phyloP scores from a whole-genome alignment of 441 rosid genomes.

The Bocquillonia castaneifolia region DNA sequence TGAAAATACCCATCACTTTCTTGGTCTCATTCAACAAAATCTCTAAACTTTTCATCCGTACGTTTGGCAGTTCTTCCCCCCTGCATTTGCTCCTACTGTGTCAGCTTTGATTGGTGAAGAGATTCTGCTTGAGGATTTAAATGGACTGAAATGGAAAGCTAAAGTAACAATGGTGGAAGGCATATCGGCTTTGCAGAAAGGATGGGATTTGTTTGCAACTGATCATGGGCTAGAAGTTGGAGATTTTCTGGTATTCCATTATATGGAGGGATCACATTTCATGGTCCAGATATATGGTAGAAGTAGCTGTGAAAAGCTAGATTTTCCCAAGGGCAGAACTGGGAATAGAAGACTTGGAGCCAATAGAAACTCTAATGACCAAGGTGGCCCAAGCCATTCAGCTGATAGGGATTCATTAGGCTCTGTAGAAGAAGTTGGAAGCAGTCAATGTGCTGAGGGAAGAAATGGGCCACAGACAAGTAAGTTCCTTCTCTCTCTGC shows the following conservation, averaged over 20 bases:
- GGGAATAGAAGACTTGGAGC: neutral
- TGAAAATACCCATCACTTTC: too few relatives aligned
- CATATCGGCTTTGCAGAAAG: slow-evolving; percentile 27
- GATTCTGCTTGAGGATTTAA: slow-evolving; percentile 33
- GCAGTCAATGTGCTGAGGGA: neutral
- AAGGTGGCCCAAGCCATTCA: neutral
- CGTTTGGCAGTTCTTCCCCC: slow-evolving; percentile 32
- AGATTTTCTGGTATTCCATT: slow-evolving; percentile 33
- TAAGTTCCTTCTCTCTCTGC: neutral
- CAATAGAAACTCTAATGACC: neutral
- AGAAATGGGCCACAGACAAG: neutral
- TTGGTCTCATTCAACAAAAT: too few relatives aligned
- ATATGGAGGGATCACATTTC: slow-evolving; percentile 30
- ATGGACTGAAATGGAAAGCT: slow-evolving; percentile 31
- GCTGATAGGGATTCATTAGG: neutral
- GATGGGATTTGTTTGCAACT: slow-evolving; percentile 36
- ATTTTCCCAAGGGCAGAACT: slow-evolving; percentile 5
- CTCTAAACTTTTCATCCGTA: too few relatives aligned
- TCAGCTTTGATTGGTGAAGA: slow-evolving; percentile 23
- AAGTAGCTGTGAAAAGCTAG: slow-evolving; percentile 16
- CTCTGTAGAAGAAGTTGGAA: neutral
- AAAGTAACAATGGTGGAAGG: slow-evolving; percentile 22
- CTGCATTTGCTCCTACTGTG: slow-evolving; percentile 30
- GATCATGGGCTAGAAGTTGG: slow-evolving; percentile 36
- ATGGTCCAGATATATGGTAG: slow-evolving; percentile 13